Evolutionary conservation across 2,329 filamentous ascomycete genomes (phyloP).

Genomic region (Cytospora piceae): DNA sequence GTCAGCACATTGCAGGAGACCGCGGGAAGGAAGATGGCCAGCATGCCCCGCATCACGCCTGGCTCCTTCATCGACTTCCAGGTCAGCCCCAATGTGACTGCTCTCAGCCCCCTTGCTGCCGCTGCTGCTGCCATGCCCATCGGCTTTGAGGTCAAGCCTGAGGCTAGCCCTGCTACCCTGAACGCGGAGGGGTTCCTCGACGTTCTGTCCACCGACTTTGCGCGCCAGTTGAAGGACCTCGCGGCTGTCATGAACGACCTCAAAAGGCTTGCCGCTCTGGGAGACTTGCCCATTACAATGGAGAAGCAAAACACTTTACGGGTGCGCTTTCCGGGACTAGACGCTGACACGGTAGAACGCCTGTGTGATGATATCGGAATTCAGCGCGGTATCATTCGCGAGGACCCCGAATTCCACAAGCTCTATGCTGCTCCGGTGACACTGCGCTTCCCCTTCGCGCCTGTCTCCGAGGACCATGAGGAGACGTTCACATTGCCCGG

Average conservation of each 20-base stretch:
- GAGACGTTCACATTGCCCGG: slow-evolving; percentile 50
- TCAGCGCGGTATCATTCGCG: slow-evolving; percentile 73
- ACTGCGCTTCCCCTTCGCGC: slow-evolving; percentile 84
- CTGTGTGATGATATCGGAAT: slow-evolving; percentile 89
- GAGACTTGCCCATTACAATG: slow-evolving; percentile 81
- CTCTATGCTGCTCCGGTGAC: slow-evolving; percentile 72
- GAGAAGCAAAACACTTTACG: slow-evolving; percentile 70
- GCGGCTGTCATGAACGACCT: slow-evolving; percentile 80
- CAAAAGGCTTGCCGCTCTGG: slow-evolving; percentile 73
- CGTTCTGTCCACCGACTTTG: slow-evolving; percentile 84
- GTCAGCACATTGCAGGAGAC: slow-evolving; percentile 78
- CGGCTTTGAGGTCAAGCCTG: slow-evolving; percentile 45
- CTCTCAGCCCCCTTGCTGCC: slow-evolving; percentile 72
- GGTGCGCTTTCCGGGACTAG: slow-evolving; percentile 89
- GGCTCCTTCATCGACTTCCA: slow-evolving; percentile 90
- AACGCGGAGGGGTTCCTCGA: slow-evolving; percentile 85
- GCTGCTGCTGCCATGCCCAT: slow-evolving; percentile 52
- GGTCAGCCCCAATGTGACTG: slow-evolving; percentile 86
- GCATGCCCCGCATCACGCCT: slow-evolving; percentile 58
- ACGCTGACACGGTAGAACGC: slow-evolving; percentile 77
- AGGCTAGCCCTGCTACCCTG: slow-evolving; percentile 61
- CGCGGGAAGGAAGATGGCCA: slow-evolving; percentile 68
- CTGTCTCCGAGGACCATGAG: slow-evolving; percentile 44
- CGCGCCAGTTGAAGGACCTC: slow-evolving; percentile 81
- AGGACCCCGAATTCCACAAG: slow-evolving; percentile 75